These are phyloP conservation scores for Lanmaoa pseudosensibilis DNA, from an alignment of 768 basidiomycete genomes.

Conservation along the genomic window DNA sequence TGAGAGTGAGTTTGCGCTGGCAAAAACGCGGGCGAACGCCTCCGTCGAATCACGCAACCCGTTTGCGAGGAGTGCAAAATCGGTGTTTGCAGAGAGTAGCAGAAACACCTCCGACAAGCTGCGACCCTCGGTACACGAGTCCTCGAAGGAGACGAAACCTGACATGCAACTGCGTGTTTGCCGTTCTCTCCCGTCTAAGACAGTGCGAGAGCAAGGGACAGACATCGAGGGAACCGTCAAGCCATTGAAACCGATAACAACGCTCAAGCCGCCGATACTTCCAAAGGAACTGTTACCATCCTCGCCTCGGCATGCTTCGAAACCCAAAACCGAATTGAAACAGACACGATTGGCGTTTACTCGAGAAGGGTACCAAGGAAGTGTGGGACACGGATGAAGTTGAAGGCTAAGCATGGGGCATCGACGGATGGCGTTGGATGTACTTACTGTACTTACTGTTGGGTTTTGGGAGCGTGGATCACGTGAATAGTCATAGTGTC, in stretches of 20 bases:
- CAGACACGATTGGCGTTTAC: constrained; percentile 24
- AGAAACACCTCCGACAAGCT: not conserved
- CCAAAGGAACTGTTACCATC: constrained; percentile 25
- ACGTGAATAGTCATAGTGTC: constrained; percentile 17
- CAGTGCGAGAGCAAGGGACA: not conserved
- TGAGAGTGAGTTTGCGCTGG: constrained; percentile 22
- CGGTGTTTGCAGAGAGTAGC: constrained; percentile 21
- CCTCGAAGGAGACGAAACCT: not conserved
- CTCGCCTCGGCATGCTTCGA: constrained; percentile 3
- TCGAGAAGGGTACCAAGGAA: not conserved
- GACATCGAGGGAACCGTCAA: constrained; percentile 3
- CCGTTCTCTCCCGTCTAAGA: constrained; percentile 11
- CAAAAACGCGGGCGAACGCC: constrained; percentile 2
- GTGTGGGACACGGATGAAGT: not conserved
- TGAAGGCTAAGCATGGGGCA: not conserved
- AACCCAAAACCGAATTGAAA: constrained; percentile 11
- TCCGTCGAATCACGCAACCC: constrained; percentile 22
- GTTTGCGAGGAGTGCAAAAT: constrained; percentile 14
- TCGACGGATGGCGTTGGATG: not conserved
- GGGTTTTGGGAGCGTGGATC: not conserved
- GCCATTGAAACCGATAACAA: constrained; percentile 32
- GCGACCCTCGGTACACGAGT: not conserved
- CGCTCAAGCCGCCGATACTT: constrained; percentile 29
- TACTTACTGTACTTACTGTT: not conserved
- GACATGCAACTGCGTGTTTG: constrained; percentile 1